Percentiles rank a stretch among this genome's conserved stretches.
These are phyloP conservation scores for Irpex sp. DNA, from an alignment of 1,284 basidiomycete genomes.

Conservation along the genomic window DNA sequence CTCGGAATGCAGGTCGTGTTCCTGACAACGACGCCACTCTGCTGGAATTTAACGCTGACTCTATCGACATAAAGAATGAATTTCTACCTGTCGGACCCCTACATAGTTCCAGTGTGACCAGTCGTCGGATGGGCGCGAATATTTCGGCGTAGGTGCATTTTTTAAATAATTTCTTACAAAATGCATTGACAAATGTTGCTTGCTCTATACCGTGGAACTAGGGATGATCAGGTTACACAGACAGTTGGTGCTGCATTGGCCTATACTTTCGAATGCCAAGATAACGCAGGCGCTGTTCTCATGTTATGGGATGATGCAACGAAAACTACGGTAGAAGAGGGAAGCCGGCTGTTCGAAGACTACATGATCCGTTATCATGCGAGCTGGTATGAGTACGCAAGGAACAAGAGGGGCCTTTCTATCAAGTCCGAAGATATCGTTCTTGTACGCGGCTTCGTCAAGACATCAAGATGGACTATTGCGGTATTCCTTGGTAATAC, in stretches of 20 bases:
- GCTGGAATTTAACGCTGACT: no score
- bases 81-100: neutral
- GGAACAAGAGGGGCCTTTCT: conserved; percentile 7
- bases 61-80: neutral
- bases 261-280: conserved; percentile 1
- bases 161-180: no score
- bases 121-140: neutral
- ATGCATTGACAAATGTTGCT: neutral
- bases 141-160: neutral
- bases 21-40: neutral
- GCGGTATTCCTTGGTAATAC: conserved; percentile 1
- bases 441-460: conserved; percentile 21
- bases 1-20: neutral
- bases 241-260: neutral
- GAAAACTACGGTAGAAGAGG: neutral
- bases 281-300: neutral
- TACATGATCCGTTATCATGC: neutral
- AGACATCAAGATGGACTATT: conserved; percentile 18
- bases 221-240: neutral
- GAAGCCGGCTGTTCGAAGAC: neutral
- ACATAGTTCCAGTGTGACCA: neutral
- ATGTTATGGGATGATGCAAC: neutral
- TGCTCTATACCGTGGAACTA: no score
- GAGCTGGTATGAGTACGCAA: conserved; percentile 2
- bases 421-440: conserved; percentile 15